Evolutionary conservation across 169 alveolate genomes (phyloP).

Genomic region (Amoebophrya sp.): DNA sequence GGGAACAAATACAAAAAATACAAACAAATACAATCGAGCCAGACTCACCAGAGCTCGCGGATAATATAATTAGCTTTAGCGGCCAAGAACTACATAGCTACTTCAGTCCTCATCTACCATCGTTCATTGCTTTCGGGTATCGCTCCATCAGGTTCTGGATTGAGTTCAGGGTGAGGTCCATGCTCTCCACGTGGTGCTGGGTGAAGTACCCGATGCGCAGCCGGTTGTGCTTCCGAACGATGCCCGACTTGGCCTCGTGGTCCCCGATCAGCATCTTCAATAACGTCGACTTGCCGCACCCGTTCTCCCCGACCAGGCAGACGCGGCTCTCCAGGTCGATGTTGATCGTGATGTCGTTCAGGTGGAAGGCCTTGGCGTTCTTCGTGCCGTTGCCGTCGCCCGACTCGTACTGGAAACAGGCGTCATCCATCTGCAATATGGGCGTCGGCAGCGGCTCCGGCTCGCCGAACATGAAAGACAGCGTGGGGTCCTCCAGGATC

Average conservation of each 20-base stretch:
- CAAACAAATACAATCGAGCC: too few relatives aligned
- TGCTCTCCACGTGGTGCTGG: constrained; percentile 82
- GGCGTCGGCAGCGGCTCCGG: constrained; percentile 70
- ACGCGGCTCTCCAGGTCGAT: constrained; percentile 54
- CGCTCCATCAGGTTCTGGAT: constrained; percentile 66
- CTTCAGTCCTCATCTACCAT: background rate
- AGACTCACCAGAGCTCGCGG: too few relatives aligned
- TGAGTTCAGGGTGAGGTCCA: constrained; percentile 78
- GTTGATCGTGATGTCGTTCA: constrained; percentile 13
- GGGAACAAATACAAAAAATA: too few relatives aligned
- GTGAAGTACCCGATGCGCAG: constrained; percentile 77
- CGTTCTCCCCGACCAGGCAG: constrained; percentile 84
- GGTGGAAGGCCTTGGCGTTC: constrained; percentile 24
- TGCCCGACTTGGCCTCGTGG: background rate
- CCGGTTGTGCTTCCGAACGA: constrained; percentile 36
- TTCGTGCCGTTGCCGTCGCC: constrained; percentile 29
- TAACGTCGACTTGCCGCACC: constrained; percentile 86
- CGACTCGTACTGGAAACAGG: constrained; percentile 36
- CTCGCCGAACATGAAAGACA: constrained; percentile 75
- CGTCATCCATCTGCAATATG: constrained; percentile 55
- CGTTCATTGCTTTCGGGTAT: constrained; percentile 43
- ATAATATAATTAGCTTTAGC: too few relatives aligned
- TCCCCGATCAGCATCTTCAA: constrained; percentile 26
- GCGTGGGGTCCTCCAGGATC: constrained; percentile 74
- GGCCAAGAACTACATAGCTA: too few relatives aligned